These are phyloP conservation scores for Lactarius akahatsu DNA, from an alignment of 768 basidiomycete genomes.

Conservation along the genomic window DNA sequence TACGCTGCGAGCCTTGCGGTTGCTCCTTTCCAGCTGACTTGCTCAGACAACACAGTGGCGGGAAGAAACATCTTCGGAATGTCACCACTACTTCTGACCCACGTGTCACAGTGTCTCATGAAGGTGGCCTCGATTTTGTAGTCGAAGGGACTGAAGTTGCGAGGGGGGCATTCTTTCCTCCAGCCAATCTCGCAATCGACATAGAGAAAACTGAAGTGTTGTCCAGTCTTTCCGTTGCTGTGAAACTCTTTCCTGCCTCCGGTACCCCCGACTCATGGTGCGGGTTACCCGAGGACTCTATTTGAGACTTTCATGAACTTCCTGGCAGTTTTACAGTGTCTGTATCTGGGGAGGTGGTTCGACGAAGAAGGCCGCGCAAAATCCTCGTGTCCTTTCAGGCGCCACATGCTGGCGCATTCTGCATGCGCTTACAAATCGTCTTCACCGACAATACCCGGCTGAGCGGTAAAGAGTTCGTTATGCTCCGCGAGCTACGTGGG, in stretches of 20 bases:
- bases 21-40: constrained; percentile 1
- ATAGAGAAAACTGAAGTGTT: neutral
- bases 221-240: constrained; percentile 5
- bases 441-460: constrained; percentile 4
- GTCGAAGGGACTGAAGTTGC: constrained; percentile 1
- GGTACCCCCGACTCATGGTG: constrained; percentile 7
- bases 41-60: neutral
- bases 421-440: neutral
- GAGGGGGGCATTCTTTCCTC: neutral
- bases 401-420: neutral
- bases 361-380: neutral
- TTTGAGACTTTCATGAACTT: neutral
- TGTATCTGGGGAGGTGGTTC: neutral
- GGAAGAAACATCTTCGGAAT: constrained; percentile 12
- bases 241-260: neutral
- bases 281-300: neutral
- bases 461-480: neutral
- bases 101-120: constrained; percentile 7
- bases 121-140: constrained; percentile 16
- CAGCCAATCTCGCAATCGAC: neutral
- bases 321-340: constrained; percentile 6
- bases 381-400: constrained; percentile 15
- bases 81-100: neutral
- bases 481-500: constrained; percentile 15
- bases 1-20: constrained; percentile 31